Evolutionary conservation across 2,329 filamentous ascomycete genomes (phyloP).

Genomic region (Sporothrix pseudoabietina): DNA sequence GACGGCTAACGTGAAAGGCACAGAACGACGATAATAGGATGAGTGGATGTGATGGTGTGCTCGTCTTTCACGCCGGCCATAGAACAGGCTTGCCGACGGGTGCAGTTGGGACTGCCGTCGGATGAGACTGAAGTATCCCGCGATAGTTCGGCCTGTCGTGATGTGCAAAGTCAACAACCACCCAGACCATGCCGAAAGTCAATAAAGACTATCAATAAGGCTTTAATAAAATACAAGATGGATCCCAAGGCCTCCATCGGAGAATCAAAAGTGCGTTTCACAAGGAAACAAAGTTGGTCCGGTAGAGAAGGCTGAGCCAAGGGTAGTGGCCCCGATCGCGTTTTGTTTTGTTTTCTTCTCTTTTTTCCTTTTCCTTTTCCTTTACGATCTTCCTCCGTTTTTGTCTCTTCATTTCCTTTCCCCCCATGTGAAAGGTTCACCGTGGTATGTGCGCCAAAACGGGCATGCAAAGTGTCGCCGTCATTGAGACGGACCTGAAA

Average conservation of each 20-base stretch:
- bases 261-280: not conserved
- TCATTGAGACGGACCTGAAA: conserved; percentile 6
- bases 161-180: not conserved
- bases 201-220: not conserved
- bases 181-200: not conserved
- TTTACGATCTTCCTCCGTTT: not conserved
- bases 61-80: not conserved
- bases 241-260: not conserved
- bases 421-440: not conserved
- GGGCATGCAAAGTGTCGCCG: not conserved
- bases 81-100: not conserved
- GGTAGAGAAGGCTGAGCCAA: conserved; percentile 8
- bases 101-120: not conserved
- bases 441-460: not conserved
- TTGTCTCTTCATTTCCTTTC: not conserved
- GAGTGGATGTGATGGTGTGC: not conserved
- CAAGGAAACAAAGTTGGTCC: not conserved
- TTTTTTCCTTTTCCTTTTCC: not conserved
- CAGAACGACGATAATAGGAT: not conserved
- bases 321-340: not conserved
- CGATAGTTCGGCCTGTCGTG: not conserved
- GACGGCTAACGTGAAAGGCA: not conserved
- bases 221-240: not conserved
- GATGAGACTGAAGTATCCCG: not conserved
- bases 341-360: not conserved